These are phyloP conservation scores for Boletus rubroflammeus DNA, from an alignment of 768 basidiomycete species.

Conservation along the genomic window DNA sequence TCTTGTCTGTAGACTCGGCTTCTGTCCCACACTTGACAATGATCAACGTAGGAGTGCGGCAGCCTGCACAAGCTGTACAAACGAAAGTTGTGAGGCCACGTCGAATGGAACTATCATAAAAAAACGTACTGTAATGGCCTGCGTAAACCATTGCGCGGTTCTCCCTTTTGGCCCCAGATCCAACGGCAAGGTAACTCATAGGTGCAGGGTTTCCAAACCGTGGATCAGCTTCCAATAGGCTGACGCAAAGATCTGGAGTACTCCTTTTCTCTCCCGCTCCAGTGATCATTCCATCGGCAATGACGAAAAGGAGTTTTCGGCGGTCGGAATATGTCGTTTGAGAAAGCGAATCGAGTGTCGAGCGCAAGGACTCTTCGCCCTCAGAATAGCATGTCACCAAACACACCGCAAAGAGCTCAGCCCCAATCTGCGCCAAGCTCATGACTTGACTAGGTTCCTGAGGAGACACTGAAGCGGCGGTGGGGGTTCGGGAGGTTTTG, in stretches of 20 bases:
- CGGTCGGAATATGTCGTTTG: constrained; percentile 86
- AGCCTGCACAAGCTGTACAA: constrained; percentile 68
- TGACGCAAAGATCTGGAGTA: constrained; percentile 95
- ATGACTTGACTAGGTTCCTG: constrained; percentile 50
- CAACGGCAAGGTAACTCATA: constrained; percentile 91
- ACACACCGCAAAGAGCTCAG: constrained; percentile 93
- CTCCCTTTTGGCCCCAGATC: constrained; percentile 81
- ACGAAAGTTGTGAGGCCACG: constrained; percentile 1
- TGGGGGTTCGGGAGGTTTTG: constrained; percentile 39
- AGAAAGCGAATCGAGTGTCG: constrained; percentile 92
- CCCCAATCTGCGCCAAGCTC: constrained; percentile 86
- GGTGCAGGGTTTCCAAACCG: constrained; percentile 94
- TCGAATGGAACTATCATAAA: neutral
- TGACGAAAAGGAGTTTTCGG: constrained; percentile 88
- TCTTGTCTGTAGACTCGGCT: constrained; percentile 78
- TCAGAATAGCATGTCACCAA: constrained; percentile 98
- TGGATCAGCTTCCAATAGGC: constrained; percentile 86
- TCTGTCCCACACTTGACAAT: constrained; percentile 97
- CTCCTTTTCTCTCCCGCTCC: constrained; percentile 94
- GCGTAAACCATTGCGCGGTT: constrained; percentile 99
- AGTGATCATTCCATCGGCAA: constrained; percentile 99
- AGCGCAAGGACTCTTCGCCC: constrained; percentile 87
- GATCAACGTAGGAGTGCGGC: constrained; percentile 90
- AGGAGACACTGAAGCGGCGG: constrained; percentile 43
- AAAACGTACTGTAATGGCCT: constrained; percentile 90